Conservation (phyloP, 495 filamentous ascomycete genomes). For the Recurvomyces mirabilis region DNA sequence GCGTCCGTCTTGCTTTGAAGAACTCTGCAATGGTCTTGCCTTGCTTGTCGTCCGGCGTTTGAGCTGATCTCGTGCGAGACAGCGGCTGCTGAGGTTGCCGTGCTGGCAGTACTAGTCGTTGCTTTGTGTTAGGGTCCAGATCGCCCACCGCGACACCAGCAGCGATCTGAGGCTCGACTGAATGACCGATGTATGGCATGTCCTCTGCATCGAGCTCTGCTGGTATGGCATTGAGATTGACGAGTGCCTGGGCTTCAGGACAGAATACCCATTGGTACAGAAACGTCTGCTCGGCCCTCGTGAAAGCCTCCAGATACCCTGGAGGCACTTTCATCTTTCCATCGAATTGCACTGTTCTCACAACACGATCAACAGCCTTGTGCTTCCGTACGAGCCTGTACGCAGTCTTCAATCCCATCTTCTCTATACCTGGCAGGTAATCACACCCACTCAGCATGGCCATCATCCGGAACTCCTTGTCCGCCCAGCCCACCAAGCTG, state of each 20-base stretch:
- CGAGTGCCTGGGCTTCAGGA: slow-evolving; percentile 53
- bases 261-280: slow-evolving; percentile 91
- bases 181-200: slow-evolving; percentile 67
- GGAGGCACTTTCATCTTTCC: slow-evolving; percentile 68
- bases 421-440: slow-evolving; percentile 72
- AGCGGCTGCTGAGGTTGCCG: slow-evolving; percentile 27
- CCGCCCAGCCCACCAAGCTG: slow-evolving; percentile 81
- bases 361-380: slow-evolving; percentile 70
- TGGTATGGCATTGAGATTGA: slow-evolving; percentile 57
- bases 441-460: slow-evolving; percentile 97
- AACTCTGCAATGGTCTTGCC: slow-evolving; percentile 61
- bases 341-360: slow-evolving; percentile 75
- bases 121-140: slow-evolving; percentile 80
- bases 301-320: slow-evolving; percentile 66
- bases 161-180: slow-evolving; percentile 58
- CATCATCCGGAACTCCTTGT: slow-evolving; percentile 85
- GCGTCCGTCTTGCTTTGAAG: slow-evolving; percentile 64
- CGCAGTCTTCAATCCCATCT: slow-evolving; percentile 86
- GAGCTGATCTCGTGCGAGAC: slow-evolving; percentile 10
- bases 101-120: slow-evolving; percentile 42
- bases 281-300: slow-evolving; percentile 83
- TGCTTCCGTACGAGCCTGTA: slow-evolving; percentile 81
- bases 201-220: slow-evolving; percentile 48
- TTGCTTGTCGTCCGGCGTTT: slow-evolving; percentile 43
- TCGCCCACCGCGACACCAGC: slow-evolving; percentile 70